Evolutionary conservation across 805 yeast species (phyloP), one percentile per base, ranked within the genome.

Genomic region (Cyberlindnera samutprakarnensis): DNA sequence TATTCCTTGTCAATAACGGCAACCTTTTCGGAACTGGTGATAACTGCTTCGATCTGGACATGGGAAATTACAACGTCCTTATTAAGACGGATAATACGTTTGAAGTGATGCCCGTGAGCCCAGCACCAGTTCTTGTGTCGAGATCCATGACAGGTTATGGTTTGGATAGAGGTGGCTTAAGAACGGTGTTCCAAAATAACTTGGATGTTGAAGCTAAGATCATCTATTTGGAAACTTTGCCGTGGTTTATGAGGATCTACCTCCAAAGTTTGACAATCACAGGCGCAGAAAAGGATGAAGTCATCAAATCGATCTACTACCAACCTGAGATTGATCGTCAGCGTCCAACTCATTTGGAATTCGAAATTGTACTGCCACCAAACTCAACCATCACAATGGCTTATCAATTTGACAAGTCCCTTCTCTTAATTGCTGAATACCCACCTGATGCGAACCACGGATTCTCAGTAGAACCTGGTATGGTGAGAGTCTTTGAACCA

Each of bases 381-480:
- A 50, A 63, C 3, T 65, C 77, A 11, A 66, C 76, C 6, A 54
- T 82, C 27, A 68, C 79, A 1, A 44, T 86, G 32, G 74, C 80
- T 3, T 83, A 83, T 52, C 72, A 78, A 35, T 88, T 90, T 51
- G 97, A 92, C 53, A 92, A 88, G 54, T 77, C 95, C 0, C 65
- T 92, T 52, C 65, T 92, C 19, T 69, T 79, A 36, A 77, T 83
- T 39, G 82, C 87, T 4, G 97, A 92, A 54, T 92, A 92, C 50
- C 98, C 98, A n/a, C 98, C 98, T 1, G 98, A 92, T 63, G 97
- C 98, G 2, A 92, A 92, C 54, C 96, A 92, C 47, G 98, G 98
- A 1, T 92, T 92, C 57, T 90, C 88, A 37, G 75, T 92, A 27
- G 92, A 92, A 16, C 95, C 97, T 0, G 95, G 95, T 5, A 80